Percentiles rank a stretch among this genome's conserved stretches.
phyloP scores from a whole-genome alignment of 1,139 yeast genomes.

The Suhomyces panamericanus region DNA sequence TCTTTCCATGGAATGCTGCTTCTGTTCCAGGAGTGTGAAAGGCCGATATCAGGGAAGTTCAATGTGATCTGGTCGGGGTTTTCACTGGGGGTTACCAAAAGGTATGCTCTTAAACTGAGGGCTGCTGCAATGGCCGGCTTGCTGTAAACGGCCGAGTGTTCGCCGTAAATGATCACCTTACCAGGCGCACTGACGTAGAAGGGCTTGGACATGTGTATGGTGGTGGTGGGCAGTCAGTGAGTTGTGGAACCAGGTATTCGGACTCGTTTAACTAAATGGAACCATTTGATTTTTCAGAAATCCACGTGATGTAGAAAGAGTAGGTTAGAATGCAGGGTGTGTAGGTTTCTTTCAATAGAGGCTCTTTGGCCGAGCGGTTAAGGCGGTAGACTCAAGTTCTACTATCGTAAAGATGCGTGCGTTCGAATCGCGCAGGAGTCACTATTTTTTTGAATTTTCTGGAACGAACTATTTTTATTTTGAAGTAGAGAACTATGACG shows the following conservation, averaged over 20 bases:
- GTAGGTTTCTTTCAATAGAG: not conserved
- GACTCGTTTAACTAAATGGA: not conserved
- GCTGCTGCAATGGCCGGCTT: conserved; percentile 95
- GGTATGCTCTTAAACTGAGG: conserved; percentile 74
- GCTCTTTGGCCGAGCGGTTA: conserved; percentile 12
- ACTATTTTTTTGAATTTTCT: conserved; percentile 2
- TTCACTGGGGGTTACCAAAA: conserved; percentile 54
- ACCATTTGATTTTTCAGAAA: not conserved
- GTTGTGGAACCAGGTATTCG: not conserved
- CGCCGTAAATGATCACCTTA: conserved; percentile 93
- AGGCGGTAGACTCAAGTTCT: conserved; percentile 12
- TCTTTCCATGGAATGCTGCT: conserved; percentile 62
- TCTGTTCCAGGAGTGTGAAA: conserved; percentile 62
- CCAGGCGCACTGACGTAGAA: conserved; percentile 94
- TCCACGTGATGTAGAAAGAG: not conserved
- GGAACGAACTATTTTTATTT: too few relatives aligned
- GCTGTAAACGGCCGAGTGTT: conserved; percentile 92
- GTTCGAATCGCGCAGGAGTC: conserved; percentile 12
- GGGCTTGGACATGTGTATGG: conserved; percentile 23
- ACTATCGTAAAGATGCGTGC: conserved; percentile 11
- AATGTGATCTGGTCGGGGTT: conserved; percentile 49
- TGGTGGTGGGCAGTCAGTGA: not conserved
- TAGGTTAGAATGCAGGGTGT: not conserved
- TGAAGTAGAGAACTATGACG: too few relatives aligned
- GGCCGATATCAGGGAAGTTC: conserved; percentile 80